Evolutionary conservation across 306 rosid species (phyloP).

Genomic region (Hippophae tibetana): DNA sequence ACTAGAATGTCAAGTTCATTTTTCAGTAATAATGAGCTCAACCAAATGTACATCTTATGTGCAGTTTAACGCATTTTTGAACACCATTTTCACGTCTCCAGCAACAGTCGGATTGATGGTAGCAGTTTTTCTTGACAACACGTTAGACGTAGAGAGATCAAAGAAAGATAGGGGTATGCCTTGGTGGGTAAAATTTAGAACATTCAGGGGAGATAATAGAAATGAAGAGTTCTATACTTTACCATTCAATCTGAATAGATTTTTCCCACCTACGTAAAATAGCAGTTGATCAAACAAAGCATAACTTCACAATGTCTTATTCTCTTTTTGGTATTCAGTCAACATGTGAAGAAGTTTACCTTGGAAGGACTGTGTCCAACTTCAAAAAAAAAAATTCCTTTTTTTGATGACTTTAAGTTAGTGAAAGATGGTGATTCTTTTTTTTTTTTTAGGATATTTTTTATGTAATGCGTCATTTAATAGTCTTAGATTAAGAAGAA

Average conservation of each 20-base stretch:
- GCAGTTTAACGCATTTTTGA: conserved; percentile 92
- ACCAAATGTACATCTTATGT: neutral
- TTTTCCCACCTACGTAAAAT: conserved; percentile 74
- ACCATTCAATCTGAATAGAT: conserved; percentile 90
- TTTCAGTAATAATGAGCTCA: neutral
- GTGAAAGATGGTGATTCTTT: too few species aligned
- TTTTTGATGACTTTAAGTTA: too few species aligned
- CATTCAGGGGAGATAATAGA: conserved; percentile 86
- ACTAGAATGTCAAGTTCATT: neutral
- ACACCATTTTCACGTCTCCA: conserved; percentile 80
- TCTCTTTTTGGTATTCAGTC: neutral
- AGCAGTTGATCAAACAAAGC: neutral
- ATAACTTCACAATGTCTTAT: neutral
- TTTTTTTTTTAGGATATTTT: too few species aligned
- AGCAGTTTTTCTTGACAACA: conserved; percentile 89
- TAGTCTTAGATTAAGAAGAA: too few species aligned
- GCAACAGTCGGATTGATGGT: conserved; percentile 71
- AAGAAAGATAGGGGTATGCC: conserved; percentile 97
- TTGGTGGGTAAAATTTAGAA: conserved; percentile 95
- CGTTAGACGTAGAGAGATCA: conserved; percentile 72
- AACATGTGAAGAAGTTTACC: too few species aligned
- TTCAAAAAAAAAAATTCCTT: too few species aligned
- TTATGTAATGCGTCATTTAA: too few species aligned
- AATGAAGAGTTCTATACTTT: conserved; percentile 90
- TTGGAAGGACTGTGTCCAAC: too few species aligned